Evolutionary conservation across 2,329 filamentous ascomycete genomes (phyloP), one percentile per base, ranked within the genome.

Genomic region (Scopulariopsis brevicaulis): DNA sequence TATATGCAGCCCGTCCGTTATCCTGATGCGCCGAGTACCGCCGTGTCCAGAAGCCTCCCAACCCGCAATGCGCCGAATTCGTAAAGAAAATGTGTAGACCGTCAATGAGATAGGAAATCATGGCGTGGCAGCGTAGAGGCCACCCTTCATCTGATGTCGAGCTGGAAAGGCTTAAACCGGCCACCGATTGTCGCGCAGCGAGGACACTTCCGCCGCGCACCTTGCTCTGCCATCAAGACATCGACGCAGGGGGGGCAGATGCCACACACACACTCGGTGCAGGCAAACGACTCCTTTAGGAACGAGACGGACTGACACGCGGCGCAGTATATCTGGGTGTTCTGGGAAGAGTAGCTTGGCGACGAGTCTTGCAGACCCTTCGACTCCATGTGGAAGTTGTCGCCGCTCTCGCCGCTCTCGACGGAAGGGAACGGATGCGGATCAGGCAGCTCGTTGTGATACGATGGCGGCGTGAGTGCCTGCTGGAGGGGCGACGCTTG

Each of bases 231-330:
- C 72, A 90, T 85, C 58, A 93, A 77, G 37, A 89, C 83, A 65
- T 91, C 87, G 59, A 96, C 90, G 66, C 93, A 97, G 60, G 90
- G 84, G 62, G 86, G 84, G 71, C 94, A 97, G 55, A 97, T 81
- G 18, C 92, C 93, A 69, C 90, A 96, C 62, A 97, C 96, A 70
- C 94, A 97, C 71, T 96, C 92, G 1, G 92, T 96, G 70, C 93
- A 97, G 24, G 93, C 93, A 67, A 91, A 96, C 37, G 90, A 94
- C 65, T 93, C 88, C 66, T 85, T 86, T 28, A 97, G 75, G 12
- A 86, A 75, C 56, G 87, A 92, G 20, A 91, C 77, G 43, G 86
- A 83, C 62, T 89, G 85, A 68, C 93, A 97, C 54, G 87, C 89
- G 22, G 92, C 89, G 69, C 93, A 97, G 69, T 96, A 96, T 50